phyloP scores from a whole-genome alignment of 192 early-diverging fungal genomes.

The Coemansia guatemalensis region DNA sequence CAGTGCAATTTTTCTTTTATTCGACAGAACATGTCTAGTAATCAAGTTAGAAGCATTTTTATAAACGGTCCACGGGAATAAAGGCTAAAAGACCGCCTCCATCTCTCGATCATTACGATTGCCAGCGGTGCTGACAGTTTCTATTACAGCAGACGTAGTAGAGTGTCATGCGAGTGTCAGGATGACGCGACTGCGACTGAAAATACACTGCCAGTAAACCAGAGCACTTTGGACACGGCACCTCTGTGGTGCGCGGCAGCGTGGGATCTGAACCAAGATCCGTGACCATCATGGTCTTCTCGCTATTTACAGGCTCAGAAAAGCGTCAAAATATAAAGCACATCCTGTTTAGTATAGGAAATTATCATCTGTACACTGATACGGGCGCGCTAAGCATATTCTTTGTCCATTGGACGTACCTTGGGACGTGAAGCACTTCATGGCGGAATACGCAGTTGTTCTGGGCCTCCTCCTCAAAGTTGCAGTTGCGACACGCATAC shows the following conservation, averaged over 20 bases:
- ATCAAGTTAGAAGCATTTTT: not conserved
- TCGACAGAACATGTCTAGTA: slow-evolving; percentile 4
- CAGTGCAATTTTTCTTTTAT: slow-evolving; percentile 7
- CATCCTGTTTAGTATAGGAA: slow-evolving; percentile 22
- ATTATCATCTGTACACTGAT: not conserved
- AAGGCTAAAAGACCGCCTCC: not conserved
- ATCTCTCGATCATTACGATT: slow-evolving; percentile 20
- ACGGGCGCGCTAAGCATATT: not conserved
- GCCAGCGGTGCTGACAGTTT: slow-evolving; percentile 73
- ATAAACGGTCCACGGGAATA: not conserved
- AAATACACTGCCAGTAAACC: slow-evolving; percentile 70
- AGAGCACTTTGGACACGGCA: slow-evolving; percentile 62
- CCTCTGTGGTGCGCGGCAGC: slow-evolving; percentile 62
- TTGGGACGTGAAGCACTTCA: slow-evolving; percentile 61
- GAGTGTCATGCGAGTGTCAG: slow-evolving; percentile 75
- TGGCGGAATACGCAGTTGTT: slow-evolving; percentile 75
- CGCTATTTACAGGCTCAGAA: slow-evolving; percentile 28
- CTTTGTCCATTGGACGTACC: slow-evolving; percentile 15
- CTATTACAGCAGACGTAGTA: slow-evolving; percentile 76
- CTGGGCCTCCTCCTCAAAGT: slow-evolving; percentile 67
- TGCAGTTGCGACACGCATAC: slow-evolving; percentile 79
- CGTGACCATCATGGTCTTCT: slow-evolving; percentile 73
- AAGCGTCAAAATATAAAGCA: slow-evolving; percentile 31
- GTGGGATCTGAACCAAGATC: slow-evolving; percentile 76
- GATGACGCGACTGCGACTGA: slow-evolving; percentile 67